Evolutionary conservation across 352 stramenopile species (phyloP).

Genomic region (Pythium pyrilobum): DNA sequence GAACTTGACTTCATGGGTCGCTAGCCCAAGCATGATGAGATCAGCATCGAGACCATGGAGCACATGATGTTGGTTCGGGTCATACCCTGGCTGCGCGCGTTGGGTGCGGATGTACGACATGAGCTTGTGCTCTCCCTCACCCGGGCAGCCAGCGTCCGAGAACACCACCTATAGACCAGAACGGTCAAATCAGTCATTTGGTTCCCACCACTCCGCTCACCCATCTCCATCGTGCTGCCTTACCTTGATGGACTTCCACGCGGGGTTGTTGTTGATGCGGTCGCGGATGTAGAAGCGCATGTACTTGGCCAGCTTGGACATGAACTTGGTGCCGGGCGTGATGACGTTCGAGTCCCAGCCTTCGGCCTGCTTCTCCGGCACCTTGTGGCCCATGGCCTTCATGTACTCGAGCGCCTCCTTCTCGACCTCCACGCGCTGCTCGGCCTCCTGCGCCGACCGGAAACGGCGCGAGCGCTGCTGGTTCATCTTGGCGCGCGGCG

Average conservation of each 20-base stretch:
- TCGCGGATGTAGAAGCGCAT: slow-evolving; percentile 93
- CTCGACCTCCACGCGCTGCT: slow-evolving; percentile 91
- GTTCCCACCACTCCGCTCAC: background rate
- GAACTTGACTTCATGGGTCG: slow-evolving; percentile 98
- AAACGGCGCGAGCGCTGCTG: slow-evolving; percentile 98
- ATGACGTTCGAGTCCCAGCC: slow-evolving; percentile 99
- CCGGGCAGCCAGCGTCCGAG: slow-evolving; percentile 94
- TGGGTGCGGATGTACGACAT: slow-evolving; percentile 97
- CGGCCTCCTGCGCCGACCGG: slow-evolving; percentile 92
- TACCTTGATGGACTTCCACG: slow-evolving; percentile 94
- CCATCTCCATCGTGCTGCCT: background rate
- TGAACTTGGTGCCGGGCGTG: slow-evolving; percentile 98
- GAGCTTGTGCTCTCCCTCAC: slow-evolving; percentile 99
- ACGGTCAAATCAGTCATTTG: background rate
- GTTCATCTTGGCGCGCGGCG: slow-evolving; percentile 99
- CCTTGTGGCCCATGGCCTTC: slow-evolving; percentile 79
- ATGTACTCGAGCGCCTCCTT: slow-evolving; percentile 92
- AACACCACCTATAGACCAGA: slow-evolving; percentile 83
- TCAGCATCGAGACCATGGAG: slow-evolving; percentile 98
- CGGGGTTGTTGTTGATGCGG: slow-evolving; percentile 89
- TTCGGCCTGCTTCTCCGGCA: slow-evolving; percentile 72
- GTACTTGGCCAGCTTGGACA: slow-evolving; percentile 92
- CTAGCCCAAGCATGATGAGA: slow-evolving; percentile 99
- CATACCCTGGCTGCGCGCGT: slow-evolving; percentile 92
- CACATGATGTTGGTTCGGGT: slow-evolving; percentile 97